Evolutionary conservation across 371 early-diverging fungal genomes (phyloP).

Genomic region (Circinella umbellata): DNA sequence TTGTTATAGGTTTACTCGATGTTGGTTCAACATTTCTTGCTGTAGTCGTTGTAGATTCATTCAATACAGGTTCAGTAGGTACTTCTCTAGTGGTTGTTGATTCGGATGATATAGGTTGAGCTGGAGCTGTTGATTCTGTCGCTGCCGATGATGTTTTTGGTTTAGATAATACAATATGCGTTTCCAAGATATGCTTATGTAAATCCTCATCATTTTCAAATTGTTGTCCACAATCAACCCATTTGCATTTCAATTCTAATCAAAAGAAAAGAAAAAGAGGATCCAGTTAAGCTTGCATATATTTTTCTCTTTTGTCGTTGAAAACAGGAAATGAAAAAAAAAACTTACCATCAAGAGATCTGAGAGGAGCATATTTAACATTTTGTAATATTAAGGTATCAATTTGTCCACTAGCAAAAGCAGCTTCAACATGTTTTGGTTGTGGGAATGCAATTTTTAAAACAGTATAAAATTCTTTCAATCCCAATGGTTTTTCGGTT

Average conservation of each 20-base stretch:
- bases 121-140: not conserved
- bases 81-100: not conserved
- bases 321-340: no score
- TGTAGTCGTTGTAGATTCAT: not conserved
- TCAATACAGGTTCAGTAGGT: not conserved
- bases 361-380: slow-evolving; percentile 30
- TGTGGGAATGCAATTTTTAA: slow-evolving; percentile 58
- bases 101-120: not conserved
- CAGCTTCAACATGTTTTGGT: slow-evolving; percentile 33
- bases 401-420: slow-evolving; percentile 13
- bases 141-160: not conserved
- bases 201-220: slow-evolving; percentile 47
- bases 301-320: no score
- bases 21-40: no score
- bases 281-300: no score
- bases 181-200: slow-evolving; percentile 47
- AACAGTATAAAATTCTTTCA: slow-evolving; percentile 53
- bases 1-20: no score
- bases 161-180: not conserved
- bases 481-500: slow-evolving; percentile 41
- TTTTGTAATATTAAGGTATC: slow-evolving; percentile 17
- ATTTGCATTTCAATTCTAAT: slow-evolving; percentile 39
- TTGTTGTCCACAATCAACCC: slow-evolving; percentile 55
- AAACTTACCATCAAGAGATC: slow-evolving; percentile 17
- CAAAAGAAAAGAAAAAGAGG: not conserved